Percentiles rank a stretch among this genome's conserved stretches.
Conservation (phyloP, 805 yeast species). For the Pichia sporocuriosa region DNA sequence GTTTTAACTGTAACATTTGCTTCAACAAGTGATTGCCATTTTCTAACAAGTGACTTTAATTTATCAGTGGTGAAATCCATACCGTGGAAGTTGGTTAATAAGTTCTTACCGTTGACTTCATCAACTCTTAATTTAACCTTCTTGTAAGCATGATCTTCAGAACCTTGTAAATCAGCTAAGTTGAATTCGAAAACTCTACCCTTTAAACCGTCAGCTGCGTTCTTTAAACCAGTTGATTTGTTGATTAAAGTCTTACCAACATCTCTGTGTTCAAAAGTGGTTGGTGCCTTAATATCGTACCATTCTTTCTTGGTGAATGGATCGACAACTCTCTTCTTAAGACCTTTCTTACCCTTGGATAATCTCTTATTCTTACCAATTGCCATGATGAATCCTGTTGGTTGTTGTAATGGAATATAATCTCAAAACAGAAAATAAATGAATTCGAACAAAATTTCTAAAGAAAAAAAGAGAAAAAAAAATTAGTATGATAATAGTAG, state of each 20-base stretch:
- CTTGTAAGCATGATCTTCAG: conserved; percentile 98
- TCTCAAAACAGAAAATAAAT: no score
- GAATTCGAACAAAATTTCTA: no score
- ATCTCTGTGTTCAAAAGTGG: conserved; percentile 96
- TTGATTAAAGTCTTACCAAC: conserved; percentile 98
- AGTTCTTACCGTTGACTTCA: conserved; percentile 98
- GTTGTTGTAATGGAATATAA: conserved; percentile 2
- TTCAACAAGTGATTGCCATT: conserved; percentile 98
- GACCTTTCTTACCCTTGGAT: conserved; percentile 88
- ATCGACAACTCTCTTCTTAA: conserved; percentile 98
- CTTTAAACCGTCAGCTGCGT: conserved; percentile 96
- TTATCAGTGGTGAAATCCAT: conserved; percentile 97
- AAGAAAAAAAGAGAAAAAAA: neutral
- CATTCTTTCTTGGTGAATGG: conserved; percentile 99
- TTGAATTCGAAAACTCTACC: conserved; percentile 96
- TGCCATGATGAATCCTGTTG: conserved; percentile 40
- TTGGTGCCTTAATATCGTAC: conserved; percentile 98
- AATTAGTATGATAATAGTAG: no score
- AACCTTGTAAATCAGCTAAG: conserved; percentile 96
- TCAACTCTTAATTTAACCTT: conserved; percentile 96
- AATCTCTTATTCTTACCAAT: conserved; percentile 70
- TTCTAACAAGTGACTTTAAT: conserved; percentile 95
- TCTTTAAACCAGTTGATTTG: conserved; percentile 97
- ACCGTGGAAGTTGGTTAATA: conserved; percentile 99
- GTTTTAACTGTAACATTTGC: conserved; percentile 98